Percentiles rank a stretch among this genome's conserved stretches.
phyloP scores from a whole-genome alignment of 441 rosid genomes.

The Gossypium laxum region DNA sequence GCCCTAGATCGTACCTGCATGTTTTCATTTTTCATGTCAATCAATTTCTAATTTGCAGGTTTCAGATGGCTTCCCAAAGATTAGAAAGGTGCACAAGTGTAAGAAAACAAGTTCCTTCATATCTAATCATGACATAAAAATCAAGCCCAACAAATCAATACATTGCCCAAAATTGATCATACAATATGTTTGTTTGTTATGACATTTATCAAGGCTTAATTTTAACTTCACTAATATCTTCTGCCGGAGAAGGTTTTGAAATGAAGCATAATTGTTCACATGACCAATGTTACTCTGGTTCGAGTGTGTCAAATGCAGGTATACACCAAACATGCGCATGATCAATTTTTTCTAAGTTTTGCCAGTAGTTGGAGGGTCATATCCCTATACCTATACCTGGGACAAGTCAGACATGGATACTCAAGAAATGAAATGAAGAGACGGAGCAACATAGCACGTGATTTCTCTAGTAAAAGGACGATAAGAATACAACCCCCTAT shows the following conservation, averaged over 20 bases:
- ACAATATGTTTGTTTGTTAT: not conserved
- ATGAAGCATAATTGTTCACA: not conserved
- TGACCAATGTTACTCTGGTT: not conserved
- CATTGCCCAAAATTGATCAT: not conserved
- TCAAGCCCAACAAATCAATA: not conserved
- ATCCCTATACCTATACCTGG: not conserved
- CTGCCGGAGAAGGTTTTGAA: not conserved
- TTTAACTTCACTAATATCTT: not conserved
- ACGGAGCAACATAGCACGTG: not conserved
- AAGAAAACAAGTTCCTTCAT: not conserved
- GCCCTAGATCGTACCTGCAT: conserved; percentile 80
- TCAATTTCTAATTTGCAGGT: not conserved
- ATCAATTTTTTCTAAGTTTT: not conserved
- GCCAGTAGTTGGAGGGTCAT: not conserved
- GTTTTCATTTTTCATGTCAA: not conserved
- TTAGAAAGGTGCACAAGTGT: not conserved
- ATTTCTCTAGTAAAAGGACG: not conserved
- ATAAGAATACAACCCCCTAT: not conserved
- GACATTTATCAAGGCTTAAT: not conserved
- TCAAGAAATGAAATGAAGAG: not conserved
- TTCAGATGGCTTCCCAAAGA: not conserved
- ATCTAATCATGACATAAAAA: not conserved
- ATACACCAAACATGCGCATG: not conserved
- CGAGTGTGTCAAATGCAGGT: not conserved
- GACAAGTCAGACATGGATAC: not conserved